Evolutionary conservation across 306 rosid genomes (phyloP), one percentile per base, ranked within the genome.

Genomic region (Vigna unguiculata): DNA sequence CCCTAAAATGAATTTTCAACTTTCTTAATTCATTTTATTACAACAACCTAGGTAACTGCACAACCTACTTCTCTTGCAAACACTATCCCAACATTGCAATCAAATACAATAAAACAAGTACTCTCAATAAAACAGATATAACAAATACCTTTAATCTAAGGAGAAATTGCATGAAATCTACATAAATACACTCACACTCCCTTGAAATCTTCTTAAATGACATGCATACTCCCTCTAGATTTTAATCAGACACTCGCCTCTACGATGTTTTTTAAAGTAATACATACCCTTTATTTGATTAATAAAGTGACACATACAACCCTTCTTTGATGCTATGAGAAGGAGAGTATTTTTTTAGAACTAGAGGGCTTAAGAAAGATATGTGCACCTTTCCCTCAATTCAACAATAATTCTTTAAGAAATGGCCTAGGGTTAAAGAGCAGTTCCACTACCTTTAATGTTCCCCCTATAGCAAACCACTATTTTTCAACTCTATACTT

Each of bases 11-110:
- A 72, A 72, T 7, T 79, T 40, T 14, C 49, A 58, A 17, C 20
- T 36, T 51, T 25, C 66, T 61, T 47, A 70, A 36, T 36, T 59
- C 66, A 79, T 40, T 4, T 47, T 55, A 19, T 13, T 62, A 49
- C 48, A 47, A 22, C 54, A 47, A 22, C 54, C 11, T 14, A 36
- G 10, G 41, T 9, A 47, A 17, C 24, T 19, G 41, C 22, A 57
- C 41, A 55, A 28, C 66, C 46, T 30, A 65, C 45, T 24, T 57
- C 51, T 52, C 46, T 68, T 40, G 57, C 46, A 22, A 25, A n/a
- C 24, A 19, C 64, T 17, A 54, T 66, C 67, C 24, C 59, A 40
- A 32, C 66, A 59, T 59, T 7, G 66, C 66, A 40, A 34, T 54
- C 36, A 20, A 36, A 69, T 58, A 19, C 45, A 13, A 28, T 46